phyloP scores from a whole-genome alignment of 208 protist species.

The Histomonas meleagridis region DNA sequence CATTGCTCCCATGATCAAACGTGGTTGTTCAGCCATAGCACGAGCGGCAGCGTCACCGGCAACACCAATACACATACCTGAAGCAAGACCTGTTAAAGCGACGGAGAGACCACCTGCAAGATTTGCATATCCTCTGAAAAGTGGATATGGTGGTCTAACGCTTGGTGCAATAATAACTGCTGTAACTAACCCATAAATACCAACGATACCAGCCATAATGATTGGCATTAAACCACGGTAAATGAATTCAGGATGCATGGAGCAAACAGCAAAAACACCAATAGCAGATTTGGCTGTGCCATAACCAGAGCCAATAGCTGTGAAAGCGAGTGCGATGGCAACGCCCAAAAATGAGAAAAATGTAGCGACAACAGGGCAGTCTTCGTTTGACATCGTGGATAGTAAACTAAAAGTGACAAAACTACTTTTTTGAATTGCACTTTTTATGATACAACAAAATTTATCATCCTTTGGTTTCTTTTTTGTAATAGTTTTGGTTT shows the following conservation, averaged over 20 bases:
- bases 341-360: not conserved
- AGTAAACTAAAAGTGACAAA: too few species aligned
- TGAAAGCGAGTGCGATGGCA: not conserved
- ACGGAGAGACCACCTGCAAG: not conserved
- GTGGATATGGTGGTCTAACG: not conserved
- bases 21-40: not conserved
- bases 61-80: slow-evolving; percentile 8
- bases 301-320: slow-evolving; percentile 8
- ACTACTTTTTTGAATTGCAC: too few species aligned
- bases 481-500: too few species aligned
- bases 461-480: too few species aligned
- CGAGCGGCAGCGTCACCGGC: not conserved
- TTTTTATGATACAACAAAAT: too few species aligned
- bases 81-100: not conserved
- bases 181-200: slow-evolving; percentile 34
- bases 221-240: slow-evolving; percentile 20
- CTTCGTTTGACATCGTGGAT: too few species aligned
- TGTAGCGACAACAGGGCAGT: not conserved
- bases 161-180: not conserved
- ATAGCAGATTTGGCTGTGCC: slow-evolving; percentile 36
- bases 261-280: slow-evolving; percentile 8
- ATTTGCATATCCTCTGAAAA: not conserved
- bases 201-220: slow-evolving; percentile 38
- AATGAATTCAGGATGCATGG: not conserved
- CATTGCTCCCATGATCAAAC: slow-evolving; percentile 9